Conservation (phyloP, 2,329 filamentous ascomycete species). For the Beauveria rudraprayagi region DNA sequence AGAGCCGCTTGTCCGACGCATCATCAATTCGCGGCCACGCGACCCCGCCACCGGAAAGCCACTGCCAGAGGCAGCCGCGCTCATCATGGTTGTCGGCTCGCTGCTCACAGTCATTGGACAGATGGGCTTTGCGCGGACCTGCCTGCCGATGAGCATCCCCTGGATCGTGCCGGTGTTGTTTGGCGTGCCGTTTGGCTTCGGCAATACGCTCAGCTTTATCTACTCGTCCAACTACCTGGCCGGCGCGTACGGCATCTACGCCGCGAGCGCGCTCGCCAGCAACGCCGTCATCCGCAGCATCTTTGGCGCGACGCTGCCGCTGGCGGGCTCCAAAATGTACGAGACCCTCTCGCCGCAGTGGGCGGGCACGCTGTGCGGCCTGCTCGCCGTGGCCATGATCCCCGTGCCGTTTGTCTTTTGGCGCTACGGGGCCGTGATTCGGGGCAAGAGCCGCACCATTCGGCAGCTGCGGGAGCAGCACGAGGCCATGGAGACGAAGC, state of each 20-base stretch:
- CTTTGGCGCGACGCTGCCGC: constrained; percentile 12
- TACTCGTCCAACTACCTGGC: constrained; percentile 76
- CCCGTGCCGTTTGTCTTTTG: constrained; percentile 79
- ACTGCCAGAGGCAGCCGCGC: constrained; percentile 72
- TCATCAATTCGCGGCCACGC: constrained; percentile 69
- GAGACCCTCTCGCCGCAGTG: constrained; percentile 61
- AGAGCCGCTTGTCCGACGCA: constrained; percentile 64
- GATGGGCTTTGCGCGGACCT: constrained; percentile 84
- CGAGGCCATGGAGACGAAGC: constrained; percentile 26
- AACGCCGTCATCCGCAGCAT: constrained; percentile 45
- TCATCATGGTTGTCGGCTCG: constrained; percentile 70
- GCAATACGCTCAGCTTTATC: constrained; percentile 73
- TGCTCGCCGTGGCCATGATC: constrained; percentile 65
- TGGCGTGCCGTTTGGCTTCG: constrained; percentile 69
- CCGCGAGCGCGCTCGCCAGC: constrained; percentile 70
- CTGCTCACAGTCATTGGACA: constrained; percentile 69
- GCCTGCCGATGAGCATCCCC: constrained; percentile 65
- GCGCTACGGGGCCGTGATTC: constrained; percentile 46
- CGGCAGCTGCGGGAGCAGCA: constrained; percentile 37
- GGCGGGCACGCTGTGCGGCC: constrained; percentile 67
- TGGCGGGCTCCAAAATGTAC: constrained; percentile 57
- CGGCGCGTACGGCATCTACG: constrained; percentile 71
- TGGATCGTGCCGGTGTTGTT: constrained; percentile 75
- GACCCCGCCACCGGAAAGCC: constrained; percentile 69
- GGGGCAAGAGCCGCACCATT: constrained; percentile 42